These are phyloP conservation scores for Nemophila menziesii DNA, from an alignment of 257 asterid species.

Conservation along the genomic window DNA sequence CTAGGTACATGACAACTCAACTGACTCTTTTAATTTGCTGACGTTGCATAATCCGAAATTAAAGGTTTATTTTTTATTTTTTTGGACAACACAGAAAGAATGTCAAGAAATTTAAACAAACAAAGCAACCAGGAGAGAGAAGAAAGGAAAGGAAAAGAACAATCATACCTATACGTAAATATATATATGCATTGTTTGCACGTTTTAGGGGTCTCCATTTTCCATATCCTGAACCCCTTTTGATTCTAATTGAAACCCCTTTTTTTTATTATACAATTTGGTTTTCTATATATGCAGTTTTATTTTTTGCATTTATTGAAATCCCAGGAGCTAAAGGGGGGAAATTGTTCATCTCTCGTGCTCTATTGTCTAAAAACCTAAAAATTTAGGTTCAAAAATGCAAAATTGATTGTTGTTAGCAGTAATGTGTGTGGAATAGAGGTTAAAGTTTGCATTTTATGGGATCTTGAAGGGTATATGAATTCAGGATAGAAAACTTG, in stretches of 20 bases:
- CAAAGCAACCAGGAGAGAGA: constrained; percentile 14
- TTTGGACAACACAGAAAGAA: constrained; percentile 1
- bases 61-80: constrained; percentile 17
- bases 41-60: constrained; percentile 40
- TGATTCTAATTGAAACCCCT: background rate
- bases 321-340: background rate
- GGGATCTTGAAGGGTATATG: constrained; percentile 16
- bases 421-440: background rate
- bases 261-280: background rate
- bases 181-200: constrained; percentile 4
- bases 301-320: background rate
- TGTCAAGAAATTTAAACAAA: constrained; percentile 15
- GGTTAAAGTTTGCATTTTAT: background rate
- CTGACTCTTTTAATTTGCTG: constrained; percentile 38
- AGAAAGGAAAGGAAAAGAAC: background rate
- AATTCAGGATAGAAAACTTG: constrained; percentile 9
- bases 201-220: constrained; percentile 2
- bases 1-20: constrained; percentile 14
- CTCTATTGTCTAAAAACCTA: background rate
- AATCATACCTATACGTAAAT: background rate
- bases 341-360: background rate
- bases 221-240: background rate
- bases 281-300: background rate
- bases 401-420: background rate
- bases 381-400: background rate